These are phyloP conservation scores for Trichoderma harzianum DNA, from an alignment of 2,329 filamentous ascomycete genomes.

Conservation along the genomic window DNA sequence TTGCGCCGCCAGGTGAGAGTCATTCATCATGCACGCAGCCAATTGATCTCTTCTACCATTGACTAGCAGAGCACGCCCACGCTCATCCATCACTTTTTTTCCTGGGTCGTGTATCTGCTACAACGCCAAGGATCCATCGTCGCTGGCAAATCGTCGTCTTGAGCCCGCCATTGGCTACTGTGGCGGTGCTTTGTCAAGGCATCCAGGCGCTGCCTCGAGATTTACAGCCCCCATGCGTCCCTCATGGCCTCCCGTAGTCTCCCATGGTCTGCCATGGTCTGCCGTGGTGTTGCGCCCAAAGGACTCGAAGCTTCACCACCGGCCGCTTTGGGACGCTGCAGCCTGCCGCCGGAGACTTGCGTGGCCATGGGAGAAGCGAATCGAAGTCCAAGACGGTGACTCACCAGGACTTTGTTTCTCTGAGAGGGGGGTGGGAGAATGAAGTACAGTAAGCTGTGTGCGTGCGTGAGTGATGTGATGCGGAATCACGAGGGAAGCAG, in stretches of 20 bases:
- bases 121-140: constrained; percentile 13
- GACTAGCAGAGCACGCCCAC: not conserved
- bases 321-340: constrained; percentile 14
- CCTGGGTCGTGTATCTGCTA: constrained; percentile 17
- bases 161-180: constrained; percentile 19
- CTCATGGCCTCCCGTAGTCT: not conserved
- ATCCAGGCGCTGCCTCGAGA: constrained; percentile 16
- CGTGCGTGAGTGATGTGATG: not conserved
- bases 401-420: constrained; percentile 4
- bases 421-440: not conserved
- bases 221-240: not conserved
- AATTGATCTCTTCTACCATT: not conserved
- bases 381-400: constrained; percentile 17
- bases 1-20: not conserved
- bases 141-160: not conserved
- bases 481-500: not conserved
- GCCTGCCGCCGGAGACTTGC: constrained; percentile 13
- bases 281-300: not conserved
- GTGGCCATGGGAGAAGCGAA: constrained; percentile 14
- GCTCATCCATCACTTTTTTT: not conserved
- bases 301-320: not conserved
- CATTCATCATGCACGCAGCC: not conserved
- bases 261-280: not conserved
- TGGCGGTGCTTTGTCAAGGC: constrained; percentile 18
- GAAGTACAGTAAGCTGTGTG: not conserved